Evolutionary conservation across 1,284 basidiomycete genomes (phyloP), one percentile per base, ranked within the genome.

Genomic region (Fomitopsis palustris): DNA sequence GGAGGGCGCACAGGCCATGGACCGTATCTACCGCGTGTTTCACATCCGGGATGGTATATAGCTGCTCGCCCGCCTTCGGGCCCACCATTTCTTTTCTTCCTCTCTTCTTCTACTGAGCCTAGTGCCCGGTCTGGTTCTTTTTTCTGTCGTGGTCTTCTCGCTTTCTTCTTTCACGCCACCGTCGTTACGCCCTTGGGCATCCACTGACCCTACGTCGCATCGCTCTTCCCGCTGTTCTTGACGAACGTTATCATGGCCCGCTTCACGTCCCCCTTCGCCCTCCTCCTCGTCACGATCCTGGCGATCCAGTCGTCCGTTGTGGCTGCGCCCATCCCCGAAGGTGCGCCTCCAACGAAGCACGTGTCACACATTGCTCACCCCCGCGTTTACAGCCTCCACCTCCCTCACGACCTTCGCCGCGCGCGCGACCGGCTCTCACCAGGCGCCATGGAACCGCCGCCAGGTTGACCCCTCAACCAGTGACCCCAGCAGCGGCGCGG

Each of bases 1-100:
- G 39, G n/a, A 57, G 55, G 4, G 37, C 51, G n/a, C 54, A 55
- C 14, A 59, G 54, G 23, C 57, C 53, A 25, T 37, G 59, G 4
- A 54, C 37, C 29, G 31, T 21, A 54, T 52, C 27, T 58, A 55
- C 12, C 39, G 54, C 35, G 42, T 57, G 38, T 58, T 17, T 45
- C 55, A 19, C 52, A 25, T 56, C 55, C 45, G 14, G 17, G 19
- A 14, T 23, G 23, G 23, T 52, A 52, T 52, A 52, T 52, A 52
- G 31, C 49, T 27, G 33, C 49, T 2, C 49, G 17, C 49, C 17
- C 33, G 49, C 21, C 49, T 4, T 37, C 14, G 7, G 31, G 19
- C 25, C n/a, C 33, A 8, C 12, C 33, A 52, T 52, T 37, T 52
- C 49, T 6, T 35, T 52, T 37, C 31, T 21, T 49, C 33, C 25